phyloP scores from a whole-genome alignment of 2,329 filamentous ascomycete genomes.

The Sarocladiaceae sp. region DNA sequence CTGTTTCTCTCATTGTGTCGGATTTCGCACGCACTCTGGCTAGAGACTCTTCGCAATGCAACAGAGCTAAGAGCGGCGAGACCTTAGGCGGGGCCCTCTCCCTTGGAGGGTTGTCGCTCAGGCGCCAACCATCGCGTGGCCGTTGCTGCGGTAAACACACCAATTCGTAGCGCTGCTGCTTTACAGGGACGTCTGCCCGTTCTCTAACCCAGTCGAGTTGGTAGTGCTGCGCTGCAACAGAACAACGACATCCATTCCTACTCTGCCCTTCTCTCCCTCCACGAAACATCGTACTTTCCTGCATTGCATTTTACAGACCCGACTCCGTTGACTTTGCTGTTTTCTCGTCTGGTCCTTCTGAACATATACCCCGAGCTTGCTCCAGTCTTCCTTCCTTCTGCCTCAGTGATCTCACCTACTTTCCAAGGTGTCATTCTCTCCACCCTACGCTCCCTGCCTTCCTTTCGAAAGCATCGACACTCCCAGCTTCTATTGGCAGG shows the following conservation, averaged over 20 bases:
- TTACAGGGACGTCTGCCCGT: not conserved
- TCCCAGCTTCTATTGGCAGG: not conserved
- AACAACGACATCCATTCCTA: slow-evolving; percentile 6
- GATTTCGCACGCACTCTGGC: too few species aligned
- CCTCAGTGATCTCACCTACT: not conserved
- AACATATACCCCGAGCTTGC: slow-evolving; percentile 1
- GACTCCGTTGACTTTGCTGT: not conserved
- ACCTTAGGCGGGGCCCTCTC: not conserved
- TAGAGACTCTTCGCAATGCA: too few species aligned
- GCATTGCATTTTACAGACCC: too few species aligned
- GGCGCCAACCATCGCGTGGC: slow-evolving; percentile 11
- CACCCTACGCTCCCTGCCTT: not conserved
- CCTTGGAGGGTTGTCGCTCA: not conserved
- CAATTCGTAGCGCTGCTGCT: not conserved
- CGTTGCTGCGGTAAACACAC: slow-evolving; percentile 30
- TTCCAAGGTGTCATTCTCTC: not conserved
- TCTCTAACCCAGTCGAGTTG: not conserved
- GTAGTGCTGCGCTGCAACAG: not conserved
- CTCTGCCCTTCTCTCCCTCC: slow-evolving; percentile 3
- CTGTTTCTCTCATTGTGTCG: too few species aligned
- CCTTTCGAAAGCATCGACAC: not conserved
- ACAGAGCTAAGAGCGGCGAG: slow-evolving; percentile 1
- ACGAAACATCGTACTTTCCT: not conserved
- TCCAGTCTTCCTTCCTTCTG: not conserved
- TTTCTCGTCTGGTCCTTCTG: not conserved